Base-by-base conservation (phyloP, 2,329 filamentous ascomycete species). In the Aureobasidium zeae region DNA sequence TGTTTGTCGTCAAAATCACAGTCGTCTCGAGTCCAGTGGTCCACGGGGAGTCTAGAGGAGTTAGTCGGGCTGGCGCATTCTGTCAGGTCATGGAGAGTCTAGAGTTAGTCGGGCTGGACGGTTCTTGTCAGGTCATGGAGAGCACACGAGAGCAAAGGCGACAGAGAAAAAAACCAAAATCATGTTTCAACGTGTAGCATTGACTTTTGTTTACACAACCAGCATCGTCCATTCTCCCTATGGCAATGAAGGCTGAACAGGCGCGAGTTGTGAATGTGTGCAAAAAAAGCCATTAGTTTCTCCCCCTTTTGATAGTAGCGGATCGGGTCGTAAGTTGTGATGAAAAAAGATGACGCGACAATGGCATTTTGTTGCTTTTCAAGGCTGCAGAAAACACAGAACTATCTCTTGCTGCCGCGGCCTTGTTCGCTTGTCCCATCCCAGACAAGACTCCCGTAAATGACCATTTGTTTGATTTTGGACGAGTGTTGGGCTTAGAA, bases 401-500 rank as follows among this genome's bases (percentile, higher is more conserved):
- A 39, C 36, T 39, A 39, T 22, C 36, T 30, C 36, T 39, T 39
- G 25, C 36, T 39, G 36, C 22, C 25, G 25, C 36, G n/a, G n/a
- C n/a, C 36, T 22, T 19, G 16, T 15, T 22, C 22, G 6, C 21
- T 16, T 43, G 39, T 30, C 39, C 39, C 39, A 42, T 43, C 45
- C 45, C 45, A 47, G 31, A 47, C 31, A 39, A 43, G 45, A 47
- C 45, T 47, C 45, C 45, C 45, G 37, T 30, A 41, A 47, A 47
- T 47, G 45, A 47, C 36, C 43, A 45, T 45, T n/a, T n/a, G n/a
- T n/a, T n/a, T n/a, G 21, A 19, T 45, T 28, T 36, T 36, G 26
- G 20, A 2, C 21, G 26, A 19, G 26, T 31, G 29, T 19, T 34
- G 21, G 32, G 25, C 39, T 81, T 94, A 98, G 79, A 98, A 98